These are phyloP conservation scores for Boletus sensibilis DNA, from an alignment of 768 basidiomycete species.

Conservation along the genomic window DNA sequence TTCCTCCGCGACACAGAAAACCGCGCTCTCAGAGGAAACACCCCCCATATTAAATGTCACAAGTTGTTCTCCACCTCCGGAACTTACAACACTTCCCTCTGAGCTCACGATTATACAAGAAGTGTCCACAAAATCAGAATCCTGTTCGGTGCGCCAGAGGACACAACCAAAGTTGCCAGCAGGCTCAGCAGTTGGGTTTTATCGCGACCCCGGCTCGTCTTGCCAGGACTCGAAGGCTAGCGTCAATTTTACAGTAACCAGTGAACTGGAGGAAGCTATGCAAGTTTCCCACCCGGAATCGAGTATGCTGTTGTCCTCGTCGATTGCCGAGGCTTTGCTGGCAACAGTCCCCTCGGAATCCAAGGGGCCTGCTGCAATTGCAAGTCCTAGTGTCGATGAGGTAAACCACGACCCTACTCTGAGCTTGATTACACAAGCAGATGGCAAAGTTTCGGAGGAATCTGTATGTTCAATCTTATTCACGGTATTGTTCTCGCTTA, in stretches of 20 bases:
- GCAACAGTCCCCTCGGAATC: slow-evolving; percentile 2
- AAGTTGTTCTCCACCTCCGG: slow-evolving; percentile 69
- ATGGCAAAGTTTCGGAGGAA: slow-evolving; percentile 53
- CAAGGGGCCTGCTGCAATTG: slow-evolving; percentile 6
- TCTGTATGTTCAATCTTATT: slow-evolving; percentile 41
- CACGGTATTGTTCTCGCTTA: slow-evolving; percentile 12
- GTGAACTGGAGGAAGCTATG: slow-evolving; percentile 57
- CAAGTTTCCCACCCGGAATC: slow-evolving; percentile 12
- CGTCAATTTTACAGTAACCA: slow-evolving; percentile 77
- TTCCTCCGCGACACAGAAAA: slow-evolving; percentile 14
- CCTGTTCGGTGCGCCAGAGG: slow-evolving; percentile 41
- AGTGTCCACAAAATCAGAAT: slow-evolving; percentile 24
- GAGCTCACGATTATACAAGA: slow-evolving; percentile 35
- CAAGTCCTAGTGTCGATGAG: slow-evolving; percentile 13
- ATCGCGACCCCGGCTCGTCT: slow-evolving; percentile 59
- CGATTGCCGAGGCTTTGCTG: slow-evolving; percentile 15
- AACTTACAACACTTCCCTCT: slow-evolving; percentile 30
- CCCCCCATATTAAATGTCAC: slow-evolving; percentile 46
- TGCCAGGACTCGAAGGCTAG: slow-evolving; percentile 45
- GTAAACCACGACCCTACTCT: slow-evolving; percentile 10
- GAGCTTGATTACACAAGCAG: slow-evolving; percentile 34
- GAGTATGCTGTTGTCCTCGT: slow-evolving; percentile 28
- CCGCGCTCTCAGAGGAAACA: slow-evolving; percentile 7
- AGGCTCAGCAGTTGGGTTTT: slow-evolving; percentile 71
- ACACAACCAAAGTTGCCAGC: slow-evolving; percentile 70